Base-by-base conservation (phyloP, 1,284 basidiomycete genomes). In the Boletellus deceptivus region DNA sequence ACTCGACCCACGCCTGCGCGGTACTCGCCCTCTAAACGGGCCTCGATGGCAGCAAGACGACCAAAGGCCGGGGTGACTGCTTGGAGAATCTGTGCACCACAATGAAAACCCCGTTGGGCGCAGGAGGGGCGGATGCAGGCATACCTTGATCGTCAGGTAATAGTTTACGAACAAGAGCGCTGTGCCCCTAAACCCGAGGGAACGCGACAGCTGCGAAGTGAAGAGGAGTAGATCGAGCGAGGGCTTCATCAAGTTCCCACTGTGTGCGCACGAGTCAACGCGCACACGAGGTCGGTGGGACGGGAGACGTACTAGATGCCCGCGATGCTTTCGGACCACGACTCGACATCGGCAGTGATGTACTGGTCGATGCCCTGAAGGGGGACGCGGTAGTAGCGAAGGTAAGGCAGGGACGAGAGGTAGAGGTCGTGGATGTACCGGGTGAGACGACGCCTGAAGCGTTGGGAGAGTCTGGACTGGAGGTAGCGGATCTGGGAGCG, bases 51-150 rank as follows among this genome's bases (percentile, higher is more conserved):
- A 0, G 94, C 93, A 24, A 99, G 79, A 43, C 89, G 83, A 0
- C 95, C 96, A 69, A 99, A 99, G 0, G 94, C 91, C 0, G 96
- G 96, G 0, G 95, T 97, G 14, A 93, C 93, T 8, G 86, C 84
- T 35, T 86, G 79, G 7, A 98, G 72, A 43, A 98, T 89, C 61
- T 82, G 75, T n/a, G 20, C 6, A 29, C 17, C 3, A 11, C 0
- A 10, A 22, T 38, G 10, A 4, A 31, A 31, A 36, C 8, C 13
- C 25, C 13, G 7, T 29, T 14, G 6, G 3, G 29, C 16, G 7
- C 7, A 5, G 25, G 16, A 8, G 29, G 13, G 5, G 9, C 13
- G 34, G 27, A 41, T 10, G 2, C 13, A 34, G 3, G 33, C 54
- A 4, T 31, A 68, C 64, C 59, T 68, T 67, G 3, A 90, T 90